Evolutionary conservation across 257 asterid genomes (phyloP).

Genomic region (Rhazya stricta): DNA sequence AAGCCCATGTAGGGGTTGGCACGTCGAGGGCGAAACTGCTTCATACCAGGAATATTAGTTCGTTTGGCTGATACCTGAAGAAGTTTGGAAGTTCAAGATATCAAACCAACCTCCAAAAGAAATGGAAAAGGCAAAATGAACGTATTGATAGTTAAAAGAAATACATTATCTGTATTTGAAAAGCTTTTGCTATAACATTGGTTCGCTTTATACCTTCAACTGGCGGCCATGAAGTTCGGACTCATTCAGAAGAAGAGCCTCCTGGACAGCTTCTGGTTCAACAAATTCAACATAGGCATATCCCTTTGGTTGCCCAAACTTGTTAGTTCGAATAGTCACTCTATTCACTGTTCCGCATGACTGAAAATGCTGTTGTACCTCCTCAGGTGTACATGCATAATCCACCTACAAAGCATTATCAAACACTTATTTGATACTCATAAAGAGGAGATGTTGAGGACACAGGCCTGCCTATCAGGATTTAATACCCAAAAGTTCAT

Average conservation of each 20-base stretch:
- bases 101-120: neutral
- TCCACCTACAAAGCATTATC: conserved; percentile 47
- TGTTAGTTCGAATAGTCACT: conserved; percentile 70
- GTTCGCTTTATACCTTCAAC: conserved; percentile 44
- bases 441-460: neutral
- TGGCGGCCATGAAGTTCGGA: conserved; percentile 85
- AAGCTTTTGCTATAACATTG: neutral
- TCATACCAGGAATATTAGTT: conserved; percentile 81
- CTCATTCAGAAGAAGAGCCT: conserved; percentile 64
- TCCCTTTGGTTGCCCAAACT: conserved; percentile 79
- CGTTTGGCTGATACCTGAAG: conserved; percentile 68
- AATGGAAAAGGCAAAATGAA: neutral
- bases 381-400: conserved; percentile 78
- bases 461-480: neutral
- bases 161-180: neutral
- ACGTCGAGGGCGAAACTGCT: conserved; percentile 57
- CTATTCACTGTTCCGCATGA: conserved; percentile 78
- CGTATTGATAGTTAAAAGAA: neutral
- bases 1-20: conserved; percentile 46
- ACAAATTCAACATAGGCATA: conserved; percentile 78
- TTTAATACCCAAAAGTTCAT: neutral
- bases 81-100: neutral
- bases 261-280: conserved; percentile 72
- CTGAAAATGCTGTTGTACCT: conserved; percentile 84
- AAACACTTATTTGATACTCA: neutral